Conservation (phyloP, 2,329 filamentous ascomycete genomes). For the Zasmidium citrigriseum region DNA sequence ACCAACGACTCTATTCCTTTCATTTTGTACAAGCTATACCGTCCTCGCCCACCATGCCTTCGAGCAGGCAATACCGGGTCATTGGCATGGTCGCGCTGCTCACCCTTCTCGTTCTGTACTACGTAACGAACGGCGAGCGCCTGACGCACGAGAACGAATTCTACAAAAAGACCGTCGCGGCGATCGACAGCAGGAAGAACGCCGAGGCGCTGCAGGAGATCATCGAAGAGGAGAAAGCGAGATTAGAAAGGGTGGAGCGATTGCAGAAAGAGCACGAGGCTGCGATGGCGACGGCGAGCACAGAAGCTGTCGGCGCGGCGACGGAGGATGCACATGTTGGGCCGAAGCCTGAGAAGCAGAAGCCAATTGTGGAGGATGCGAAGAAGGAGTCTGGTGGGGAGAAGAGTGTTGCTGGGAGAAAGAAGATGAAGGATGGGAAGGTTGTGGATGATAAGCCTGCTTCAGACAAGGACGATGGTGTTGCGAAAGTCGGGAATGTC, state of each 20-base stretch:
- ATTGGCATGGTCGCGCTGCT: slow-evolving; percentile 65
- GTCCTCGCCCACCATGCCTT: slow-evolving; percentile 57
- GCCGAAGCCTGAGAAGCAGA: slow-evolving; percentile 60
- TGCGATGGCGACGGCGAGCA: slow-evolving; percentile 21
- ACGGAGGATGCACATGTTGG: slow-evolving; percentile 14
- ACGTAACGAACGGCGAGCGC: slow-evolving; percentile 67
- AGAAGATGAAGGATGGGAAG: slow-evolving; percentile 49
- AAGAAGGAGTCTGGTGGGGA: slow-evolving; percentile 21
- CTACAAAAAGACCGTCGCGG: slow-evolving; percentile 57
- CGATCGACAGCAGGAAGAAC: slow-evolving; percentile 52
- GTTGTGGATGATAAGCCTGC: slow-evolving; percentile 33
- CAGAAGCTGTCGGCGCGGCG: neutral
- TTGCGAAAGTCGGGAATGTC: slow-evolving; percentile 48
- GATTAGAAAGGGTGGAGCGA: slow-evolving; percentile 30
- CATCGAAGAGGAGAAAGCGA: slow-evolving; percentile 29
- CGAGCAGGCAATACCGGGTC: slow-evolving; percentile 68
- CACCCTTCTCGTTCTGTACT: slow-evolving; percentile 67
- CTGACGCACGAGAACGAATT: slow-evolving; percentile 56
- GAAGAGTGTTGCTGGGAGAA: slow-evolving; percentile 54
- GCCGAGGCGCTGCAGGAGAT: slow-evolving; percentile 33
- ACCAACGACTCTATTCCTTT: neutral
- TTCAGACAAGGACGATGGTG: slow-evolving; percentile 42
- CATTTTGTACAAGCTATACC: neutral
- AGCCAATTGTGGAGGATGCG: slow-evolving; percentile 62
- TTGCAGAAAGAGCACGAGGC: slow-evolving; percentile 35